These are phyloP conservation scores for Crotalaria pallida DNA, from an alignment of 306 rosid genomes.

Conservation along the genomic window DNA sequence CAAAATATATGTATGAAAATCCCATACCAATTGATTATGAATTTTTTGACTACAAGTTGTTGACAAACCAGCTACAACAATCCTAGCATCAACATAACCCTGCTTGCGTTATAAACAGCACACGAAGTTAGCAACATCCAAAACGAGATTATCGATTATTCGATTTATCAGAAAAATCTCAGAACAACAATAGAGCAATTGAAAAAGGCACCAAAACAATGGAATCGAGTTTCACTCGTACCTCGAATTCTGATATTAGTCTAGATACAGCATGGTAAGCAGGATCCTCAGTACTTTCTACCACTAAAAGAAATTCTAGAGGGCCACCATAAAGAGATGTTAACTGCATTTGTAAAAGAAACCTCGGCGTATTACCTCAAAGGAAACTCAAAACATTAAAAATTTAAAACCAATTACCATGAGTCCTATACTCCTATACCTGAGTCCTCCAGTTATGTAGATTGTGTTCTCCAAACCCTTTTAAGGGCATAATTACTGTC, in stretches of 20 bases:
- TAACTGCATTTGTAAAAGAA: conserved; percentile 47
- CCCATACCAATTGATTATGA: conserved; percentile 87
- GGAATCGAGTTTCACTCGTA: conserved; percentile 22
- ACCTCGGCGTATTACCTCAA: background rate
- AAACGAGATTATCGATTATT: background rate
- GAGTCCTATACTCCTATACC: too few species aligned
- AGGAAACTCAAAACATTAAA: background rate
- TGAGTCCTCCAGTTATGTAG: conserved; percentile 93
- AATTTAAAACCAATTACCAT: background rate
- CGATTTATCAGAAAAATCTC: background rate
- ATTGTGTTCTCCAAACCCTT: conserved; percentile 99
- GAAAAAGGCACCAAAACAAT: background rate
- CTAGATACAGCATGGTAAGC: conserved; percentile 62
- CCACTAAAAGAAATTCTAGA: conserved; percentile 73
- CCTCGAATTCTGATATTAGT: conserved; percentile 69
- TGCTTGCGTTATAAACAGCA: conserved; percentile 30
- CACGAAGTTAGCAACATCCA: background rate
- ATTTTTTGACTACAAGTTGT: conserved; percentile 97
- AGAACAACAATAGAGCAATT: background rate
- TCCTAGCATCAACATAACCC: conserved; percentile 75
- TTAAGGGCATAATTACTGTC: conserved; percentile 83
- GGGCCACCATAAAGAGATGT: conserved; percentile 99
- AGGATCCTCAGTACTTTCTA: conserved; percentile 89
- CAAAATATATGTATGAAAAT: background rate
- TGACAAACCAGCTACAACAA: conserved; percentile 82